Evolutionary conservation across 768 basidiomycete genomes (phyloP).

Genomic region (Lactarius indigo): DNA sequence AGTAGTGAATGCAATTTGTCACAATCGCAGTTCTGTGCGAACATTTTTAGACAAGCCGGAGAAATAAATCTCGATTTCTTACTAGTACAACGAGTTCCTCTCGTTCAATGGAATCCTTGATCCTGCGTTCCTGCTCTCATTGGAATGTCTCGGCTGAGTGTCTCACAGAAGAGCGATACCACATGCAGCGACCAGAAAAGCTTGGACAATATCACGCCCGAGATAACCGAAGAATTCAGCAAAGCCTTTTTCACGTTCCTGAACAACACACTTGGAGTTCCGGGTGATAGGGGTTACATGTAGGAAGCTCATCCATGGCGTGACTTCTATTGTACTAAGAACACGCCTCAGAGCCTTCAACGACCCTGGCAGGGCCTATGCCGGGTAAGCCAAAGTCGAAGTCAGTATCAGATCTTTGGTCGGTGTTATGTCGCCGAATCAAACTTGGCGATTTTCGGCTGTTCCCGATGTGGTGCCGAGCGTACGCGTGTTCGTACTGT

Average conservation of each 20-base stretch:
- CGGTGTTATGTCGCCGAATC: no score
- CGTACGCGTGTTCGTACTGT: no score
- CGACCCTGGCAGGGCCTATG: conserved; percentile 49
- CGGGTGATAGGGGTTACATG: conserved; percentile 60
- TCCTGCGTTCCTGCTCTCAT: conserved; percentile 56
- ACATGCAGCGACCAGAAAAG: conserved; percentile 42
- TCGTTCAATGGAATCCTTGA: conserved; percentile 61
- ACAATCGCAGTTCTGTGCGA: conserved; percentile 45
- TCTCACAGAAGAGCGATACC: not conserved
- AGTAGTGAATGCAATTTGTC: no score
- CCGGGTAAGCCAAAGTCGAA: conserved; percentile 40
- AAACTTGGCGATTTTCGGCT: no score
- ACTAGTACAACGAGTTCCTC: conserved; percentile 56
- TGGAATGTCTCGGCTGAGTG: conserved; percentile 42
- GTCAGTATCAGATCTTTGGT: no score
- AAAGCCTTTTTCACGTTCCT: conserved; percentile 53
- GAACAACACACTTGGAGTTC: conserved; percentile 48
- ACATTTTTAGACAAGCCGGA: conserved; percentile 55
- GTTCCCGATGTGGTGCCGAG: no score
- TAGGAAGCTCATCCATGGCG: conserved; percentile 28
- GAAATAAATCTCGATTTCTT: conserved; percentile 47
- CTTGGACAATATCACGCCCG: conserved; percentile 51
- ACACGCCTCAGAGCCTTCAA: conserved; percentile 38
- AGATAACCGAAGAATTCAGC: conserved; percentile 51
- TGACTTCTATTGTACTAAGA: not conserved